A percentile compares a stretch with the other conserved stretches of the same genome.
Evolutionary conservation across 306 rosid genomes (phyloP).

Genomic region (Coriaria nepalensis): DNA sequence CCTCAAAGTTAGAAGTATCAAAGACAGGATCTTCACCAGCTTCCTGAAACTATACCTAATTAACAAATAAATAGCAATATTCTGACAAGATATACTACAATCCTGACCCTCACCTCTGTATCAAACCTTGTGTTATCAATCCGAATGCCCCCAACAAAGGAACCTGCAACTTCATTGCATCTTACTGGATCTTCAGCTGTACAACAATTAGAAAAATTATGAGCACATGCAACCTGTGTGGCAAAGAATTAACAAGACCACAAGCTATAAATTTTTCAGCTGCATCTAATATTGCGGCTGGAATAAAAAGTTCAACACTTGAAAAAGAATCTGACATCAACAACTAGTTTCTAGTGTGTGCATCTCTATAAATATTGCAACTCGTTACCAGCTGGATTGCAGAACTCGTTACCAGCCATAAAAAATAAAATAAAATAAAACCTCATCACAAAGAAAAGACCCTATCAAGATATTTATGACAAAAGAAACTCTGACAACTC

Average conservation of each 20-base stretch:
- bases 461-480: not conserved
- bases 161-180: constrained; percentile 6
- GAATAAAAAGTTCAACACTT: too few species aligned
- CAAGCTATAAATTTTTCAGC: too few species aligned
- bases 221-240: constrained; percentile 18
- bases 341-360: too few species aligned
- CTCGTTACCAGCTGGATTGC: too few species aligned
- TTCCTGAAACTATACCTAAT: constrained; percentile 30
- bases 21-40: constrained; percentile 15
- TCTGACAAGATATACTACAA: not conserved
- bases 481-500: constrained; percentile 10
- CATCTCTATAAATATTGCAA: too few species aligned
- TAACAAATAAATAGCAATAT: not conserved
- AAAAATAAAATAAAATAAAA: not conserved
- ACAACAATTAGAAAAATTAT: constrained; percentile 14
- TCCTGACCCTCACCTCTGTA: constrained; percentile 19
- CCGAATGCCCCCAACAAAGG: constrained; percentile 10
- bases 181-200: constrained; percentile 11
- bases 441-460: not conserved
- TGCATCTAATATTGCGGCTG: too few species aligned
- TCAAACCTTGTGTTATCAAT: constrained; percentile 17
- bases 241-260: constrained; percentile 9
- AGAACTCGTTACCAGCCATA: not conserved
- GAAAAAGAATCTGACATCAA: too few species aligned
- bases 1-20: constrained; percentile 8